Percentiles rank a stretch among this genome's conserved stretches.
Evolutionary conservation across 345 rosid species (phyloP).

Genomic region (Gossypium arboreum): DNA sequence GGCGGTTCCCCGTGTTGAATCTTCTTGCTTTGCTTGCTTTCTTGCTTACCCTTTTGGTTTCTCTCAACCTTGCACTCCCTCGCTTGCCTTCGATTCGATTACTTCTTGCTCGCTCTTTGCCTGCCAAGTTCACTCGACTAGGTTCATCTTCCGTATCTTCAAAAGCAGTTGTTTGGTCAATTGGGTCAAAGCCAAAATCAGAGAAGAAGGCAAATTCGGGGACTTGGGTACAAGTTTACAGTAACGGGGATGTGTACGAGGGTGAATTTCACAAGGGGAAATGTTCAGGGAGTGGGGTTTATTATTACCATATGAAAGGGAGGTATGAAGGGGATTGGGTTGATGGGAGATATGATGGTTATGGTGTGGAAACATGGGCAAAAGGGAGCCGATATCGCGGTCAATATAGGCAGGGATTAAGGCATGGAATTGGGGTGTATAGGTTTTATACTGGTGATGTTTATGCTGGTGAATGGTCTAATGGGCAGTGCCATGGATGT

Average conservation of each 20-base stretch:
- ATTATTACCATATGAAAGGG: slow-evolving; percentile 63
- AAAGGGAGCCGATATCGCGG: slow-evolving; percentile 83
- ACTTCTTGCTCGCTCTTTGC: slow-evolving; percentile 52
- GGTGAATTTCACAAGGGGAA: slow-evolving; percentile 78
- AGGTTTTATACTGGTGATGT: slow-evolving; percentile 73
- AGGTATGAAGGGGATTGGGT: slow-evolving; percentile 87
- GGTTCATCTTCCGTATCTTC: slow-evolving; percentile 30
- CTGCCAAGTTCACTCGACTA: slow-evolving; percentile 35
- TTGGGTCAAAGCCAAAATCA: slow-evolving; percentile 57
- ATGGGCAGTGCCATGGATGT: slow-evolving; percentile 84
- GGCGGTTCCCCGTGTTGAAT: slow-evolving; percentile 29
- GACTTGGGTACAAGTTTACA: slow-evolving; percentile 59
- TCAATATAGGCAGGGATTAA: slow-evolving; percentile 75
- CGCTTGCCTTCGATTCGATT: slow-evolving; percentile 51
- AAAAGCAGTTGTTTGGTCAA: slow-evolving; percentile 72
- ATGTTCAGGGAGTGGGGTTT: slow-evolving; percentile 89
- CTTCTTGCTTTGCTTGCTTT: slow-evolving; percentile 37
- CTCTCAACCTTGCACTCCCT: slow-evolving; percentile 57
- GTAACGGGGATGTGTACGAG: slow-evolving; percentile 76
- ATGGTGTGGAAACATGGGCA: slow-evolving; percentile 87
- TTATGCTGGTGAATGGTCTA: slow-evolving; percentile 88
- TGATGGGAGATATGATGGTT: slow-evolving; percentile 75
- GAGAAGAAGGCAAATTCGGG: slow-evolving; percentile 50
- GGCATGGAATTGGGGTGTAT: slow-evolving; percentile 78
- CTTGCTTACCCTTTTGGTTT: slow-evolving; percentile 33